phyloP scores from a whole-genome alignment of 495 filamentous ascomycete species.

The Bacidia gigantensis region DNA sequence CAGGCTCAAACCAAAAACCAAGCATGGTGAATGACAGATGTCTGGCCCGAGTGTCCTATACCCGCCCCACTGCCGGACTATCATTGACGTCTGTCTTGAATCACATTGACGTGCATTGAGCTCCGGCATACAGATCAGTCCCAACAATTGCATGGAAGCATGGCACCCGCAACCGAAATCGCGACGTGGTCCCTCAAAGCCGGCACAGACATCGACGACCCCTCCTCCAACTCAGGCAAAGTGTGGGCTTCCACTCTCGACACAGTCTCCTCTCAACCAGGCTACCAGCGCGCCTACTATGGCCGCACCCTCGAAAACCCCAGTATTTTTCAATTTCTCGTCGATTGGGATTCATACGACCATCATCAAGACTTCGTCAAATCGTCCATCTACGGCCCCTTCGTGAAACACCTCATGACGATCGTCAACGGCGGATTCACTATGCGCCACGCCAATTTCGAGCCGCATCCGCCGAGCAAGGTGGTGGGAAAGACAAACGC shows the following conservation, averaged over 20 bases:
- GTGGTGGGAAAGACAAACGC: conserved; percentile 23
- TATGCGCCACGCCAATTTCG: conserved; percentile 12
- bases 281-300: conserved; percentile 15
- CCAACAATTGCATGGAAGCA: not conserved
- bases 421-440: conserved; percentile 7
- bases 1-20: no score
- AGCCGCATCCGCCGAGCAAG: conserved; percentile 21
- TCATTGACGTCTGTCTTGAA: no score
- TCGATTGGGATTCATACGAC: conserved; percentile 17
- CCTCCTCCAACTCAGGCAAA: conserved; percentile 9
- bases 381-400: conserved; percentile 12
- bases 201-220: conserved; percentile 14
- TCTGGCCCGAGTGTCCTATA: no score
- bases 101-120: no score
- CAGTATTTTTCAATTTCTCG: conserved; percentile 11
- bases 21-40: no score
- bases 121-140: not conserved
- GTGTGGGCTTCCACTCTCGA: conserved; percentile 10
- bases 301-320: conserved; percentile 15
- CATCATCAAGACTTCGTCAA: conserved; percentile 15
- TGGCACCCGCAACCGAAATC: conserved; percentile 18
- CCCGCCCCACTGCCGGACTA: no score
- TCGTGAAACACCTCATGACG: conserved; percentile 11
- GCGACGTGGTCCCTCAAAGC: conserved; percentile 11
- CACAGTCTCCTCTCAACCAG: conserved; percentile 14